These are phyloP conservation scores for Sungouiella thailandica DNA, from an alignment of 805 yeast species.

Conservation along the genomic window DNA sequence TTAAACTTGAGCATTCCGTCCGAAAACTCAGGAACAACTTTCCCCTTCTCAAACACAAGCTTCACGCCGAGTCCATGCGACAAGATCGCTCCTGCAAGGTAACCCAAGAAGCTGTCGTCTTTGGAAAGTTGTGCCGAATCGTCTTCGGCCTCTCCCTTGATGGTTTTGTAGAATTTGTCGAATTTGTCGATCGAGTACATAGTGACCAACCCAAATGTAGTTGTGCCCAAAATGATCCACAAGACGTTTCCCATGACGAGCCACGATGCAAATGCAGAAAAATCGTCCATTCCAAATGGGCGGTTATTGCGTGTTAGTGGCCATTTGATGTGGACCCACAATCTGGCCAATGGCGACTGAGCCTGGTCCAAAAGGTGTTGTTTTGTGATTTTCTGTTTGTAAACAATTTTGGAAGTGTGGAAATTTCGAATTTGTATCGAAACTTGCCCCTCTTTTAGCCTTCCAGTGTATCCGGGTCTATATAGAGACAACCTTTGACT, in stretches of 20 bases:
- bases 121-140: conserved; percentile 3
- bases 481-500: no score
- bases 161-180: conserved; percentile 22
- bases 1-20: conserved; percentile 47
- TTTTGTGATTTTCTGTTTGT: conserved; percentile 5
- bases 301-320: conserved; percentile 43
- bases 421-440: no score
- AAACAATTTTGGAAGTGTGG: not conserved
- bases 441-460: no score
- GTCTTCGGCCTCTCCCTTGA: conserved; percentile 23
- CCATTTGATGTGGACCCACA: conserved; percentile 42
- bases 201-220: conserved; percentile 47
- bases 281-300: conserved; percentile 46
- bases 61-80: conserved; percentile 36
- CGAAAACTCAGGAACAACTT: conserved; percentile 38
- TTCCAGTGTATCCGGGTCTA: no score
- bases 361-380: conserved; percentile 25
- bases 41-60: conserved; percentile 34
- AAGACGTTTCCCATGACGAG: conserved; percentile 51
- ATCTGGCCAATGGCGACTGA: conserved; percentile 24
- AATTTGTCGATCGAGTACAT: conserved; percentile 40
- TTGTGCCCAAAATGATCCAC: conserved; percentile 54
- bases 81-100: conserved; percentile 30
- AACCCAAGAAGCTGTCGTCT: conserved; percentile 28
- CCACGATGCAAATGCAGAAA: conserved; percentile 54